A percentile compares a stretch with the other conserved stretches of the same genome.
These are phyloP conservation scores for Eucalyptus sp. DNA, from an alignment of 345 rosid genomes.

Conservation along the genomic window DNA sequence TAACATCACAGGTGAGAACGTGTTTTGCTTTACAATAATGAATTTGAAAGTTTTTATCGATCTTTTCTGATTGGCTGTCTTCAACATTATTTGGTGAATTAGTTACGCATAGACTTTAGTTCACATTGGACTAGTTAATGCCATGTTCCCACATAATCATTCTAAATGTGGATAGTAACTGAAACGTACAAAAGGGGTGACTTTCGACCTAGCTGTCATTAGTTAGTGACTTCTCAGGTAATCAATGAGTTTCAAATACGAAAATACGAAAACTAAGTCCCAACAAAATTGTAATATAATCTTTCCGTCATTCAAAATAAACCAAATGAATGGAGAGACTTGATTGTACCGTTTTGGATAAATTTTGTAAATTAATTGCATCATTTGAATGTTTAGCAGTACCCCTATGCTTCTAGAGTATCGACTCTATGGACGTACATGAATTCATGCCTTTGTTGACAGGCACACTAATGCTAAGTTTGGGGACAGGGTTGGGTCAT, in stretches of 20 bases:
- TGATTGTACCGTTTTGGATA: neutral
- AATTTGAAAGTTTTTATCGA: neutral
- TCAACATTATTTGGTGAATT: neutral
- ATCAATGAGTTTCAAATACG: neutral
- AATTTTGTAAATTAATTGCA: neutral
- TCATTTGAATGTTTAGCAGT: neutral
- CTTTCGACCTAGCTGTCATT: neutral
- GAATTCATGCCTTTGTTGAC: neutral
- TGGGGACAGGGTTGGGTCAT: no score
- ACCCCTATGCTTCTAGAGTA: neutral
- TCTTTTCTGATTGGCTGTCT: neutral
- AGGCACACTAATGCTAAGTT: neutral
- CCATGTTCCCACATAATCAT: neutral
- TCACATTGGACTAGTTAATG: neutral
- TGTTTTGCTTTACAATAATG: neutral
- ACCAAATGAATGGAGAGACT: neutral
- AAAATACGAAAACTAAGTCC: neutral
- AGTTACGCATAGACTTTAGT: neutral
- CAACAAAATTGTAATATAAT: neutral
- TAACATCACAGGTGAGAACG: neutral
- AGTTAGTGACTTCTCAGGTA: neutral
- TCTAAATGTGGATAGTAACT: neutral
- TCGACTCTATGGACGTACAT: neutral
- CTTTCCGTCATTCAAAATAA: neutral
- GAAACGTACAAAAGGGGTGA: neutral